Percentiles rank a stretch among this genome's conserved stretches.
Evolutionary conservation across 176 grass and related monocot genomes (phyloP).

Genomic region (Coix lacrymajobi): DNA sequence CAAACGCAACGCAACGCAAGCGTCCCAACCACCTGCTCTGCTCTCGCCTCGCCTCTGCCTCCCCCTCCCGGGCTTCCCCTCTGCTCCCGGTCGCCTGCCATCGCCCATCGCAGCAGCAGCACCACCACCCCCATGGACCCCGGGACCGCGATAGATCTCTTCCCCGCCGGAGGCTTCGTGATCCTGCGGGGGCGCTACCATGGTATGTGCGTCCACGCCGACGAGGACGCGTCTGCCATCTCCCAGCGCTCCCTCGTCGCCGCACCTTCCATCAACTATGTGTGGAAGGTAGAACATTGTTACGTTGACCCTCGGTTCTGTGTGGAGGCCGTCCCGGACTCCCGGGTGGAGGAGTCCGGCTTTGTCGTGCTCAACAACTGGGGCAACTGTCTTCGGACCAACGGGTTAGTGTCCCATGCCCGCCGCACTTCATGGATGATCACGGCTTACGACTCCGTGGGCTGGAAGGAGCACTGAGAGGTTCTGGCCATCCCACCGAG

Average conservation of each 20-base stretch:
- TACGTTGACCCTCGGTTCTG: not conserved
- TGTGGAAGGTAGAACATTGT: too few species aligned
- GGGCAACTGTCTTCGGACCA: not conserved
- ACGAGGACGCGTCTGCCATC: not conserved
- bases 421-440: too few species aligned
- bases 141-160: not conserved
- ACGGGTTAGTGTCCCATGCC: not conserved
- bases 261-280: too few species aligned
- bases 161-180: not conserved
- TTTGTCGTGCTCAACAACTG: not conserved
- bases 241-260: not conserved
- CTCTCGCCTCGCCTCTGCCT: too few species aligned
- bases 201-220: conserved; percentile 8
- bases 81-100: too few species aligned
- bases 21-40: too few species aligned
- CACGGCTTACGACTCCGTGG: not conserved
- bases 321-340: not conserved
- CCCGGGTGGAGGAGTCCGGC: too few species aligned
- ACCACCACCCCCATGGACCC: too few species aligned
- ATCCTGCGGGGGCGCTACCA: not conserved
- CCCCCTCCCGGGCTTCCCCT: too few species aligned
- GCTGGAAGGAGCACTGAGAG: not conserved
- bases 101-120: too few species aligned
- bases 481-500: not conserved
- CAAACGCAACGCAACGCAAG: too few species aligned